Evolutionary conservation across 768 basidiomycete genomes (phyloP).

Genomic region (Russula ochroleuca): DNA sequence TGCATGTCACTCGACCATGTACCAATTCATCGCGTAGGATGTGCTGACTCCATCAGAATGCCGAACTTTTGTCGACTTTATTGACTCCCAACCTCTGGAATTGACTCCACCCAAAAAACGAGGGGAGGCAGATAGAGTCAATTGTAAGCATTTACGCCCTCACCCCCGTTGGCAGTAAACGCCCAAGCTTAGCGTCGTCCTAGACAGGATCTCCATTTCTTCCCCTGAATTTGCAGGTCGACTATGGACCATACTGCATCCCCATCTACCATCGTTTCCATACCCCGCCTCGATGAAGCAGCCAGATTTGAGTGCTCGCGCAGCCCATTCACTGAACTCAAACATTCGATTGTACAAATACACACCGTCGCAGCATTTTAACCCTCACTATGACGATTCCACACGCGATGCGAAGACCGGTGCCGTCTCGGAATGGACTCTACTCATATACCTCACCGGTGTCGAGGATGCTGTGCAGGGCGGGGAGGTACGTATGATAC

Average conservation of each 20-base stretch:
- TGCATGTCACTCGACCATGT: background rate
- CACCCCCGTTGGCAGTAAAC: background rate
- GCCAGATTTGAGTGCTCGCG: constrained; percentile 32
- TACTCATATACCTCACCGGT: constrained; percentile 70
- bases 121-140: constrained; percentile 68
- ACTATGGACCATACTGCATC: constrained; percentile 47
- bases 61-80: constrained; percentile 53
- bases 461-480: constrained; percentile 68
- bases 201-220: constrained; percentile 60
- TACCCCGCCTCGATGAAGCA: constrained; percentile 37
- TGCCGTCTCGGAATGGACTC: constrained; percentile 70
- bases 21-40: constrained; percentile 37
- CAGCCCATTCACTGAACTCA: constrained; percentile 59
- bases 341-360: constrained; percentile 76
- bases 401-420: constrained; percentile 56
- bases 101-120: constrained; percentile 66
- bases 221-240: constrained; percentile 55
- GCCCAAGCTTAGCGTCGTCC: background rate
- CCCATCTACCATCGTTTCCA: constrained; percentile 56
- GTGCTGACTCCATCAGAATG: constrained; percentile 59
- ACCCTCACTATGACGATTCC: constrained; percentile 72
- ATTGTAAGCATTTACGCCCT: constrained; percentile 41
- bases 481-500: constrained; percentile 48
- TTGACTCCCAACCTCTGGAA: constrained; percentile 56
- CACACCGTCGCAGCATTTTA: constrained; percentile 58